These are phyloP conservation scores for Saccharum hybrid DNA, from an alignment of 202 grass and related monocot genomes.

Conservation along the genomic window DNA sequence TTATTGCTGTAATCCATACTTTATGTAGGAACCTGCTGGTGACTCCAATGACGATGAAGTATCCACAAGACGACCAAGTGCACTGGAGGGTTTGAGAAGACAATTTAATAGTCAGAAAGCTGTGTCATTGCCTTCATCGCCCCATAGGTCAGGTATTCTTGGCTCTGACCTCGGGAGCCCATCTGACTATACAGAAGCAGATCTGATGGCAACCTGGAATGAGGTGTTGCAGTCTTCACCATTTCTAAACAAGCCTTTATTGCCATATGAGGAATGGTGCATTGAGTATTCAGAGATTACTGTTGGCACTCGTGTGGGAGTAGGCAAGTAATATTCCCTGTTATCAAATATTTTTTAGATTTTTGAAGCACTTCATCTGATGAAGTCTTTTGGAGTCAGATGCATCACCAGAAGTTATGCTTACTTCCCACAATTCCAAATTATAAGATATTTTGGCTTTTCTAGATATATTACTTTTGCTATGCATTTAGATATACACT, in stretches of 20 bases:
- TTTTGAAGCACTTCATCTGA: conserved; percentile 19
- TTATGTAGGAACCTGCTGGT: conserved; percentile 56
- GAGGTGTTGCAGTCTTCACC: conserved; percentile 83
- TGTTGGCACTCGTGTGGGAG: conserved; percentile 94
- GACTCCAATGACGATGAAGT: conserved; percentile 57
- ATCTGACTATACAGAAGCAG: conserved; percentile 68
- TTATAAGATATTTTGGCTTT: background rate
- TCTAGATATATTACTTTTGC: too few species aligned
- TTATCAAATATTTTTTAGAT: conserved; percentile 35
- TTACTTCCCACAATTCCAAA: background rate
- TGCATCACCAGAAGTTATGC: conserved; percentile 2
- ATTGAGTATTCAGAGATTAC: conserved; percentile 93
- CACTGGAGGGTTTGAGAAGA: conserved; percentile 61
- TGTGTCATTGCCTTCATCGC: conserved; percentile 89
- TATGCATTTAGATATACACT: too few species aligned
- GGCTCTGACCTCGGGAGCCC: conserved; percentile 56
- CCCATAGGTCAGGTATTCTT: conserved; percentile 66
- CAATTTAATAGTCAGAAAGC: conserved; percentile 77
- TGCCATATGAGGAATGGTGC: conserved; percentile 92
- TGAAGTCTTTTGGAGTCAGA: background rate
- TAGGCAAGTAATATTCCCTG: conserved; percentile 69
- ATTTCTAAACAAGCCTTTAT: conserved; percentile 85
- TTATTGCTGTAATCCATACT: conserved; percentile 31
- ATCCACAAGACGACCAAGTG: conserved; percentile 46
- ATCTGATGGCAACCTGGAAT: conserved; percentile 88